These are phyloP conservation scores for Cercospora zeae-maydis DNA, from an alignment of 2,329 filamentous ascomycete species.

Conservation along the genomic window DNA sequence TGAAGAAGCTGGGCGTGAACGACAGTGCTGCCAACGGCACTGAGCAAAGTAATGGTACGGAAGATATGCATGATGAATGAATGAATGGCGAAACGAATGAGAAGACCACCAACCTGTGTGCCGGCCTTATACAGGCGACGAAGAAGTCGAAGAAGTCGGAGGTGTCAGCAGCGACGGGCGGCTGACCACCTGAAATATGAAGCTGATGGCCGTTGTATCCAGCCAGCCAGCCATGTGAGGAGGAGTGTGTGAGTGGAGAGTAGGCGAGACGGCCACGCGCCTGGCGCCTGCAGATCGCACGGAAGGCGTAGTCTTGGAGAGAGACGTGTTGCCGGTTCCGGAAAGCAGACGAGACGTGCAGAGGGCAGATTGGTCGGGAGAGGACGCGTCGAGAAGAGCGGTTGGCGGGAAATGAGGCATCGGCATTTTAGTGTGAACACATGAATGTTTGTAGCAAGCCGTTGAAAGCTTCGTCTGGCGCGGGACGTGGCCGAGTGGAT, in stretches of 20 bases:
- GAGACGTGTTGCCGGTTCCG: neutral
- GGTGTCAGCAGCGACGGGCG: constrained; percentile 5
- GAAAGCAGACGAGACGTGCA: constrained; percentile 2
- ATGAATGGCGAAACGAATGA: neutral
- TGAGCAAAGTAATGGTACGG: constrained; percentile 14
- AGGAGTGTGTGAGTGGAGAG: too few relatives aligned
- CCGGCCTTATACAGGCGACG: constrained; percentile 10
- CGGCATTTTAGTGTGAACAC: neutral
- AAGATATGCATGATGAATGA: constrained; percentile 19
- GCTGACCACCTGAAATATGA: constrained; percentile 6
- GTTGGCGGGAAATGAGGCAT: constrained; percentile 5
- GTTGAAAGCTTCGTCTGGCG: constrained; percentile 12
- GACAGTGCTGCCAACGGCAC: constrained; percentile 19
- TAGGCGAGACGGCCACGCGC: neutral
- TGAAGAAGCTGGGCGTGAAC: constrained; percentile 16
- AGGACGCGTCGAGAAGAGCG: neutral
- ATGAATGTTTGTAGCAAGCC: neutral
- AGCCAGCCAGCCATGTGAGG: constrained; percentile 5
- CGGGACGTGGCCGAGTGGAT: constrained; percentile 10
- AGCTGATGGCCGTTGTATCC: constrained; percentile 1
- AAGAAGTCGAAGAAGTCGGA: neutral
- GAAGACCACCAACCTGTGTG: neutral
- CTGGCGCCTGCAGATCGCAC: neutral
- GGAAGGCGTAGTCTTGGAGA: neutral
- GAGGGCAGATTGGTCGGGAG: neutral